A percentile compares a stretch with the other conserved stretches of the same genome.
Conservation (phyloP, 768 basidiomycete species). For the Fibroporia radiculosa region DNA sequence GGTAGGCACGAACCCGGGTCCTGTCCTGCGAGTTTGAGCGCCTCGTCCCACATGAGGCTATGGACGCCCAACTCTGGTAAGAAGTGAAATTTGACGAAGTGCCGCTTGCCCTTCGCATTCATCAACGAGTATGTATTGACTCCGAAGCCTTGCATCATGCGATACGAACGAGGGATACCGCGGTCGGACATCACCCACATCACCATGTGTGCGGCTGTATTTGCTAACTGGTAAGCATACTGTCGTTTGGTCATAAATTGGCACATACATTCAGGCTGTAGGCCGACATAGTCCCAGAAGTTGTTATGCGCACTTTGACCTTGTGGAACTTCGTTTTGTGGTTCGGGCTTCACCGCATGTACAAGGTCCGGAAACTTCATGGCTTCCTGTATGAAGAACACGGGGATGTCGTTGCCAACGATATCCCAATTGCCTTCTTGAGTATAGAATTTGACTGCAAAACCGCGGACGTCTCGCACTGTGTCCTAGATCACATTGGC, state of each 20-base stretch:
- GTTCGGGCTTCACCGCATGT: conserved; percentile 85
- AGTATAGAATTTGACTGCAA: conserved; percentile 80
- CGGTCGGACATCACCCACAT: conserved; percentile 87
- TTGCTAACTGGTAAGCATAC: too few species aligned
- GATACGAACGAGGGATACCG: conserved; percentile 73
- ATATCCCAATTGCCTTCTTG: conserved; percentile 84
- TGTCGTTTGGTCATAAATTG: not conserved
- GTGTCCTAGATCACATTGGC: conserved; percentile 39
- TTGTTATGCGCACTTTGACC: conserved; percentile 76
- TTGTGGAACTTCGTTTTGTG: conserved; percentile 70
- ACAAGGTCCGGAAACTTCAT: conserved; percentile 84
- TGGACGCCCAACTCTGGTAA: conserved; percentile 77
- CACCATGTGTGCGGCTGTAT: conserved; percentile 57
- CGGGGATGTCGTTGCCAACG: conserved; percentile 75
- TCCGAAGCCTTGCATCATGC: conserved; percentile 87
- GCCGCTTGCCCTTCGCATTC: conserved; percentile 56
- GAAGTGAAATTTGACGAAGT: conserved; percentile 88
- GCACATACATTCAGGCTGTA: conserved; percentile 54
- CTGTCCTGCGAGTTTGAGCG: conserved; percentile 72
- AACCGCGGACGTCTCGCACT: conserved; percentile 82
- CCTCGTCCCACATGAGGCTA: conserved; percentile 85
- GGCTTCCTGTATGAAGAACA: conserved; percentile 76
- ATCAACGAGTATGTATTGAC: conserved; percentile 80
- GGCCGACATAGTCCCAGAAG: conserved; percentile 78
- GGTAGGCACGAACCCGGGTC: conserved; percentile 54